A percentile compares a stretch with the other conserved stretches of the same genome.
These are phyloP conservation scores for Umbilicaria muhlenbergii DNA, from an alignment of 495 filamentous ascomycete genomes.

Conservation along the genomic window DNA sequence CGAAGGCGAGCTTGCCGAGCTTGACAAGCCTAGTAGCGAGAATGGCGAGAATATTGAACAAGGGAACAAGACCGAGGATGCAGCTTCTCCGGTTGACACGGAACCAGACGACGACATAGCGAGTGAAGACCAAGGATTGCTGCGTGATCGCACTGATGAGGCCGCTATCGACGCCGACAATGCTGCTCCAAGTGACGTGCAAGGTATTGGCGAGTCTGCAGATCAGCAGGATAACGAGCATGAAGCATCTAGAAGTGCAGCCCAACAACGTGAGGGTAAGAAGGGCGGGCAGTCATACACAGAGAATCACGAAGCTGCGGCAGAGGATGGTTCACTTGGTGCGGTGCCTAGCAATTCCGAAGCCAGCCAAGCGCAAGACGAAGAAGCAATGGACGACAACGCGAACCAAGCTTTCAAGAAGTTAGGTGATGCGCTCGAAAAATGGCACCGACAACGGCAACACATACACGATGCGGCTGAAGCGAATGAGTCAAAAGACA, in stretches of 20 bases:
- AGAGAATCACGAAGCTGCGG: constrained; percentile 26
- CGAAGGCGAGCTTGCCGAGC: constrained; percentile 1
- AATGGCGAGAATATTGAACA: constrained; percentile 17
- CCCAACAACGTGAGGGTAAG: constrained; percentile 24
- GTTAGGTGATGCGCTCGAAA: constrained; percentile 81
- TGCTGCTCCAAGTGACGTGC: constrained; percentile 48
- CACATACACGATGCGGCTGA: constrained; percentile 60
- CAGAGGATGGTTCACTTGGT: constrained; percentile 13
- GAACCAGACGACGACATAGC: constrained; percentile 31
- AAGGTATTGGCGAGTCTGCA: constrained; percentile 25
- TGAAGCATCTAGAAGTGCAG: constrained; percentile 24
- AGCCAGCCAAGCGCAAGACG: not conserved
- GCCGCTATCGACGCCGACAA: constrained; percentile 44
- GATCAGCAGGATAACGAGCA: constrained; percentile 25
- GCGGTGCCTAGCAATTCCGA: not conserved
- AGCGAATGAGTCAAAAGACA: constrained; percentile 34
- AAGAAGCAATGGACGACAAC: not conserved
- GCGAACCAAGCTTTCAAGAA: constrained; percentile 62
- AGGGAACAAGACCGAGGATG: constrained; percentile 16
- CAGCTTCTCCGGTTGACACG: constrained; percentile 29
- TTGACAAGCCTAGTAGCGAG: constrained; percentile 1
- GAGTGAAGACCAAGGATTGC: constrained; percentile 26
- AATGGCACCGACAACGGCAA: constrained; percentile 72
- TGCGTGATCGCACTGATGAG: constrained; percentile 26
- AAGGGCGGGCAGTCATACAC: constrained; percentile 22